Conservation (phyloP, 306 rosid species). For the Lathyrus oleraceus region DNA sequence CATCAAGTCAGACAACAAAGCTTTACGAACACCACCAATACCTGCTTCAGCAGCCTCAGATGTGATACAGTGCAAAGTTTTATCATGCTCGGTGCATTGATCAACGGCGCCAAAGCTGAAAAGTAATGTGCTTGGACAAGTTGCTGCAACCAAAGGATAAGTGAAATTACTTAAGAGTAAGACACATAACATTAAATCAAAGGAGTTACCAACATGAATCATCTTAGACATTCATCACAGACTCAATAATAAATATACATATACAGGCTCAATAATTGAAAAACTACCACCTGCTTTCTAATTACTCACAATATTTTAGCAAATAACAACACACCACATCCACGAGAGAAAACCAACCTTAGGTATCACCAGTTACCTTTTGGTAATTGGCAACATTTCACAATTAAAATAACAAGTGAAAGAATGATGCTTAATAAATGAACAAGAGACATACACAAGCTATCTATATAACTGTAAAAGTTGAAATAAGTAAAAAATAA, state of each 20-base stretch:
- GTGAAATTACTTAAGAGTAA: constrained; percentile 15
- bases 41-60: constrained; percentile 56
- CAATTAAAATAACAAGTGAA: constrained; percentile 10
- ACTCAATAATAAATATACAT: constrained; percentile 6
- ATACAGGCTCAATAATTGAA: constrained; percentile 14
- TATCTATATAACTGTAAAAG: neutral
- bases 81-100: constrained; percentile 58
- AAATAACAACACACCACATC: constrained; percentile 8
- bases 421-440: constrained; percentile 33
- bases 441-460: constrained; percentile 22
- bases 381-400: constrained; percentile 21
- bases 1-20: constrained; percentile 52
- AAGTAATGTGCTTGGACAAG: constrained; percentile 43
- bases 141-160: constrained; percentile 54
- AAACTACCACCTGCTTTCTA: constrained; percentile 7
- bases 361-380: neutral
- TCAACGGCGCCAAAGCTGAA: constrained; percentile 62
- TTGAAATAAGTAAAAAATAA: constrained; percentile 16
- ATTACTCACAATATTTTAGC: constrained; percentile 23
- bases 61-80: constrained; percentile 53
- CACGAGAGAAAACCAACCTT: constrained; percentile 1
- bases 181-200: neutral
- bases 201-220: constrained; percentile 26
- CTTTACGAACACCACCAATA: constrained; percentile 37
- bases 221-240: constrained; percentile 18